Base-by-base conservation (phyloP, 768 basidiomycete genomes). In the Rossbeevera mucosa region DNA sequence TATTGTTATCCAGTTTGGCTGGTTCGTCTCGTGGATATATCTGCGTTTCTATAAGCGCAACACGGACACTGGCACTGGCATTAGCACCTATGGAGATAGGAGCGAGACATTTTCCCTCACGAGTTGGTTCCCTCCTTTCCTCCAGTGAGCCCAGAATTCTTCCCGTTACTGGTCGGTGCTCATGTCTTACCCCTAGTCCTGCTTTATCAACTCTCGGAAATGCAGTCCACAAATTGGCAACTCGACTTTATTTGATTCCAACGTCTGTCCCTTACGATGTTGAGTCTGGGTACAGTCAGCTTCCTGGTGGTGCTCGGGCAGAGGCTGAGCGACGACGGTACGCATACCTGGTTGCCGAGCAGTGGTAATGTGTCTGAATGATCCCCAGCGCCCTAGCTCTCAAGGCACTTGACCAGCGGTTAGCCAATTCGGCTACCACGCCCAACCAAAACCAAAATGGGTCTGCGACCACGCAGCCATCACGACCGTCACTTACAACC, bases 1-100 rank as follows among this genome's bases (percentile, higher is more conserved):
- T 76, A 91, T 94, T 47, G 73, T 94, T 64, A 94, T 98, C 57
- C 96, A 99, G 65, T 99, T 97, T 67, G 96, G 95, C n/a, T 99
- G 95, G 93, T 87, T 96, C 51, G 89, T 94, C 7, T 81, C 88
- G 28, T 99, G 93, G 89, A 78, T 91, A 49, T 99, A 96, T 72
- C 80, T 99, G 29, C 85, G 96, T 31, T 98, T 99, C 76, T 93
- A 97, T 78, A 98, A 98, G 74, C 85, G 88, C 68, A 88, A 87
- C 62, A 72, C 75, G 29, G 89, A 92, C 52, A 67, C 79, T 0
- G 65, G 82, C 29, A 80, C 78, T 44, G 86, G 87, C 4, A 73
- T 73, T 5, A 79, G 76, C n/a, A 80, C 82, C 4, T 88, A 95
- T 62, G 96, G 96, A 18, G 96, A 99, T 67, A 76, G 94, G 56